Evolutionary conservation across 2,329 filamentous ascomycete genomes (phyloP), one percentile per base, ranked within the genome.

Genomic region (Dryadomyces quercus-mongolicae): DNA sequence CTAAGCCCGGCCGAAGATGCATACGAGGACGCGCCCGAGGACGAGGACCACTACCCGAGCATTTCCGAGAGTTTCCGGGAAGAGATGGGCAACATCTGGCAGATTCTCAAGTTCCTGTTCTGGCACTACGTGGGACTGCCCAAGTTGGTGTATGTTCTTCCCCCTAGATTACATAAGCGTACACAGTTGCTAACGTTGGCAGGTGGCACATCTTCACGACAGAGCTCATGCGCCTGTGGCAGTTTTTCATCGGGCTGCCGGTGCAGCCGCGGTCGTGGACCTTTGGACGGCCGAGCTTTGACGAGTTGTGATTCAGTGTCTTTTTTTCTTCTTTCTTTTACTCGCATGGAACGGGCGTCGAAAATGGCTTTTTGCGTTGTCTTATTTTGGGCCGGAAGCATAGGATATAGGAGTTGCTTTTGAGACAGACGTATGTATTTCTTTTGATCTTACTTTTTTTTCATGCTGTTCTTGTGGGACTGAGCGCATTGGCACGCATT

Each of bases 111-210:
- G 60, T 81, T 83, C 61, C 82, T 97, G 2, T 22, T 93, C 9
- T 75, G 67, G 59, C 78, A 80, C 56, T 98, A 89, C 88, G 54
- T 82, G 6, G 70, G 74, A 21, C 72, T 90, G 49, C 91, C 91
- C 0, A 73, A 69, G 48, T 77, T 77, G 58, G 55, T 86, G 86
- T 93, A 77, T 81, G 87, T 81, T 56, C 43, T 18, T 42, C 22
- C 15, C 46, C 12, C 46, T 57, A 54, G 48, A 13, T 40, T 22
- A 13, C 13, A 48, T 34, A 10, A 42, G n/a, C 8, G 8, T 31
- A 31, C 8, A 31, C 25, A 31, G 4, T 16, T 46, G 44, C 49
- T 60, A 20, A 54, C 22, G 2, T 34, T 31, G 10, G 22, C 54
- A 76, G 74, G 0, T 75, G 66, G 60, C 52, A 68, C 13, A 71